These are phyloP conservation scores for Purpureocillium takamizusanense DNA, from an alignment of 2,329 filamentous ascomycete genomes.

Conservation along the genomic window DNA sequence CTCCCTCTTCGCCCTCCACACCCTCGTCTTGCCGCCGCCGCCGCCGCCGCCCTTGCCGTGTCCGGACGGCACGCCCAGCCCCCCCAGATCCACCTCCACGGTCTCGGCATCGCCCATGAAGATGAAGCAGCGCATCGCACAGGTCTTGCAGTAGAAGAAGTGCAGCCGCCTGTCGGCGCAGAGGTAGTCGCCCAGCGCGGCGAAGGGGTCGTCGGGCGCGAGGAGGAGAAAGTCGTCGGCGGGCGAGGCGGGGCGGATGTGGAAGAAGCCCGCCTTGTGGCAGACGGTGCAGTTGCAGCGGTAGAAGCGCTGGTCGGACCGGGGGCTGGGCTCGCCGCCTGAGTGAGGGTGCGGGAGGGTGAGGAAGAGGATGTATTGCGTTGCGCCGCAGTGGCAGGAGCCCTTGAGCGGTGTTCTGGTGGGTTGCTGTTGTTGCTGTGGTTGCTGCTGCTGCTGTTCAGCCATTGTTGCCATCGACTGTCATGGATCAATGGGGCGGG, in stretches of 20 bases:
- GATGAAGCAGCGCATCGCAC: constrained; percentile 34
- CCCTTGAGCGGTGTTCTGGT: constrained; percentile 18
- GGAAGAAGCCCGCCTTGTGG: constrained; percentile 37
- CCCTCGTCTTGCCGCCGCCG: constrained; percentile 7
- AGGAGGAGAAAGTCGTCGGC: constrained; percentile 37
- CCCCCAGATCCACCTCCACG: constrained; percentile 12
- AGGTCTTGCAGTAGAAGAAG: constrained; percentile 38
- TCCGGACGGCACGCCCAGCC: constrained; percentile 5
- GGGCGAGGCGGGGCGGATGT: constrained; percentile 25
- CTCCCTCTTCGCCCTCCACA: constrained; percentile 19
- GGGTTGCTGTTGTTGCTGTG: neutral
- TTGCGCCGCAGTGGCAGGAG: constrained; percentile 37
- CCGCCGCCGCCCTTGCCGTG: neutral
- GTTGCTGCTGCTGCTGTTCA: too few relatives aligned
- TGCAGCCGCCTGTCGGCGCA: constrained; percentile 19
- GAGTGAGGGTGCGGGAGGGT: constrained; percentile 19
- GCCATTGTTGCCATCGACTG: too few relatives aligned
- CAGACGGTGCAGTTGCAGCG: constrained; percentile 41
- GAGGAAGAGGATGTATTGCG: constrained; percentile 32
- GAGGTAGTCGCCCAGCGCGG: constrained; percentile 31
- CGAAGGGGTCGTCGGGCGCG: constrained; percentile 26
- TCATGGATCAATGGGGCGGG: too few relatives aligned
- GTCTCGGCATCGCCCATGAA: constrained; percentile 24
- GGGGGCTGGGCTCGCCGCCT: constrained; percentile 10
- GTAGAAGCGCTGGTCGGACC: constrained; percentile 14